Base-by-base conservation (phyloP, 1,284 basidiomycete species). In the Mycosarcoma maydis region DNA sequence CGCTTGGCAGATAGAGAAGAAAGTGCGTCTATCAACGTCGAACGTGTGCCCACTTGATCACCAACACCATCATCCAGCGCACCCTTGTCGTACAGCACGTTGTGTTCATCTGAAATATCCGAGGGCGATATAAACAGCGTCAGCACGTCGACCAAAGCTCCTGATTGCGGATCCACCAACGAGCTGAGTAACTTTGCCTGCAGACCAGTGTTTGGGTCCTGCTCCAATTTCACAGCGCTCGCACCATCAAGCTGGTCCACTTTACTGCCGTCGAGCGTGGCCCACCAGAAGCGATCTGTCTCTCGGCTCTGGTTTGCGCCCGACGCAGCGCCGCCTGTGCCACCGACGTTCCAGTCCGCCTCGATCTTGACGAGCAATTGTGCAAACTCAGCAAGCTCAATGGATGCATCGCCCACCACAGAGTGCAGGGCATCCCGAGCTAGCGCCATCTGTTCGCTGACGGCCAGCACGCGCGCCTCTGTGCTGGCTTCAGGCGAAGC, bases 361-460 rank as follows among this genome's bases (percentile, higher is more conserved):
- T 61, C 61, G 6, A 66, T 36, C 29, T 50, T 46, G 22, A 47
- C 46, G 17, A 72, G 30, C n/a, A 66, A 33, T 13, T 44, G 37
- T 6, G 55, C 47, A 42, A 65, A 61, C n/a, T 53, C 56, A 6
- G n/a, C 46, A 14, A 72, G 39, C 19, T 59, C 62, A 17, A 72
- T 42, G 4, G 50, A 41, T 0, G 46, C 48, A 22, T 50, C 50
- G 16, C 51, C 57, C 7, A 34, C 22, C 4, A 72, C 41, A 17
- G 48, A 39, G 5, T 37, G 22, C 24, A 67, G 16, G 10, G 69
- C 45, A 34, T 67, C 69, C 1, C 69, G 29, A 10, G 69, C 69
- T 27, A 72, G 48, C 19, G 51, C 51, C 54, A 67, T 58, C 48
- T 72, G 69, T 24, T 72, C 69, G 24, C 58, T 62, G 23, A 72